Evolutionary conservation across 2,329 filamentous ascomycete genomes (phyloP), one percentile per base, ranked within the genome.

Genomic region (Diaporthe caulivora): DNA sequence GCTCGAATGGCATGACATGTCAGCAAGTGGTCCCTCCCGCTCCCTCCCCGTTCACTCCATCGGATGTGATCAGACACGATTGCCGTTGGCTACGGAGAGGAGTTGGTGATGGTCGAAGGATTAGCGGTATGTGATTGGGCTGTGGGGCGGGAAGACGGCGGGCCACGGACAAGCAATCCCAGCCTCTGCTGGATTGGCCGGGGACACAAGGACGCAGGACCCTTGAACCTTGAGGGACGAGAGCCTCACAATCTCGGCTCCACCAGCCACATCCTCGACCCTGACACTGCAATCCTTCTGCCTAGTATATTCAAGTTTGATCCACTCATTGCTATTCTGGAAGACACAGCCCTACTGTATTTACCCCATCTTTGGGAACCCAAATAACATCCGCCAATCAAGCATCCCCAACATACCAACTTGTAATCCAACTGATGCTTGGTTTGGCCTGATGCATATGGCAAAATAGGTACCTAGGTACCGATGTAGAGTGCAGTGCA

Each of bases 81-180:
- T 67, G 62, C 62, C n/a, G 62, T 53, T 53, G 62, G 62, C 47
- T 53, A 40, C 44, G 1, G 62, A 29, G 10, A 47, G n/a, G 10
- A 21, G 62, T 40, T 67, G 62, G 62, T 67, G 62, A 34, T 44
- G 62, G n/a, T 67, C 62, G 62, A 67, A 67, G 62, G 62, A 67
- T 67, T 67, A 47, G 62, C 62, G 62, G 62, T 67, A 67, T 53
- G 62, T 53, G 62, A 67, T 67, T 67, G 62, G 62, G 15, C 31
- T 67, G 62, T 67, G 62, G 62, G 62, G 62, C 62, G n/a, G 34
- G 62, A 31, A 17, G 26, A 67, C 29, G 8, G 47, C 47, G 62
- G 62, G 62, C 34, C 62, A 47, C 62, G 31, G 47, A 21, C 24
- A 67, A 26, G 21, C 18, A 67, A 40, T 67, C 62, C 62, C n/a